Conservation (phyloP, 306 rosid species). For the Glycine soja region DNA sequence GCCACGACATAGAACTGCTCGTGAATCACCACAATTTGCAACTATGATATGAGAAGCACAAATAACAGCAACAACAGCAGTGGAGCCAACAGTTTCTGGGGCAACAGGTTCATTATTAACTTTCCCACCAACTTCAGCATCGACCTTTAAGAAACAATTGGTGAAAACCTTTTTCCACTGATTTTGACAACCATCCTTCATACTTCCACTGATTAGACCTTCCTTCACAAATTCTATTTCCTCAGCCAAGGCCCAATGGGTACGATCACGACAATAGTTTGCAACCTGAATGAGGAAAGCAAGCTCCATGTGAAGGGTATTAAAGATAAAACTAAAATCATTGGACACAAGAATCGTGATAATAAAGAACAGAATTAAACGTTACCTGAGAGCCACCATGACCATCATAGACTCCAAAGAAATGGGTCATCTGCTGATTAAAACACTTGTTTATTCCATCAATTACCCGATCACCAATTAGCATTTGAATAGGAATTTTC, state of each 20-base stretch:
- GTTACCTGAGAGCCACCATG: constrained; percentile 94
- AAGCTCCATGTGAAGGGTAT: constrained; percentile 21
- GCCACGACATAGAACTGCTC: constrained; percentile 92
- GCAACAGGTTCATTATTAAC: constrained; percentile 69
- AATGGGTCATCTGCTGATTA: constrained; percentile 69
- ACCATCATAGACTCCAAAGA: constrained; percentile 94
- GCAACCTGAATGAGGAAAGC: constrained; percentile 71
- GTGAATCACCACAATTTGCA: constrained; percentile 91
- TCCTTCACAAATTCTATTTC: constrained; percentile 73
- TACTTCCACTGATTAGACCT: constrained; percentile 58
- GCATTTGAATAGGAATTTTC: constrained; percentile 82
- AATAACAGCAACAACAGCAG: constrained; percentile 83
- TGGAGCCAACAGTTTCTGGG: constrained; percentile 95
- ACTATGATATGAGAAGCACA: constrained; percentile 87
- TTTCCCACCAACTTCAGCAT: constrained; percentile 85
- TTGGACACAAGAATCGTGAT: constrained; percentile 12
- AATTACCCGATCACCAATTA: constrained; percentile 64
- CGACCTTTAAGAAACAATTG: constrained; percentile 79
- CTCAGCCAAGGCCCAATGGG: constrained; percentile 81
- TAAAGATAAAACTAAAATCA: neutral
- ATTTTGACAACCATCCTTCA: constrained; percentile 65
- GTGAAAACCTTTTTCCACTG: constrained; percentile 79
- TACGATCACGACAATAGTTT: constrained; percentile 78
- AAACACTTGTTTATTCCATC: constrained; percentile 70
- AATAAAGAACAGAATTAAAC: constrained; percentile 6